Evolutionary conservation across 805 yeast species (phyloP).

Genomic region (Kluyveromyces aestuarii): DNA sequence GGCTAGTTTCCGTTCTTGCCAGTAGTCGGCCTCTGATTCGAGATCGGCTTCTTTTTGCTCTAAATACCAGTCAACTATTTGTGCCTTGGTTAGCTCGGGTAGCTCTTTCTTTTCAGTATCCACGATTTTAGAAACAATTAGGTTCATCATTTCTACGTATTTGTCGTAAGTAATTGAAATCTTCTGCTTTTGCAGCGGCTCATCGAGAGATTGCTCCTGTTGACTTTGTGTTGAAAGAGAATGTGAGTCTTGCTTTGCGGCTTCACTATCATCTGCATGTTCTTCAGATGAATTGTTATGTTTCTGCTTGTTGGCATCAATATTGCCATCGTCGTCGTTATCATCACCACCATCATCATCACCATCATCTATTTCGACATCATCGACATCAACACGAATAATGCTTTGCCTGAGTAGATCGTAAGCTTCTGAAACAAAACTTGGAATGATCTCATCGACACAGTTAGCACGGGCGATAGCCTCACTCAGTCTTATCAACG

Average conservation of each 20-base stretch:
- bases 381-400: constrained; percentile 90
- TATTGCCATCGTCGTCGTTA: constrained; percentile 7
- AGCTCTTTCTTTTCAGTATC: constrained; percentile 43
- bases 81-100: constrained; percentile 58
- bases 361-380: constrained; percentile 75
- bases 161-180: constrained; percentile 72
- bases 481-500: constrained; percentile 86
- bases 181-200: constrained; percentile 25
- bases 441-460: constrained; percentile 74
- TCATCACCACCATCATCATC: constrained; percentile 24
- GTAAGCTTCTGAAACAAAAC: constrained; percentile 88
- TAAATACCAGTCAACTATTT: constrained; percentile 75
- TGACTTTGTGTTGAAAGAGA: constrained; percentile 1
- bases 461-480: constrained; percentile 97
- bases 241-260: constrained; percentile 5
- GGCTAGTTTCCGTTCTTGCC: constrained; percentile 61
- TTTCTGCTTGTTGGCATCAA: constrained; percentile 7
- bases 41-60: constrained; percentile 63
- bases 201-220: too few relatives aligned
- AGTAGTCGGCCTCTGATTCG: constrained; percentile 58
- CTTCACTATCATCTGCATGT: neutral
- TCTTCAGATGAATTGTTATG: constrained; percentile 5
- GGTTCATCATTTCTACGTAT: constrained; percentile 75
- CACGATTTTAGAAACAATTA: constrained; percentile 59
- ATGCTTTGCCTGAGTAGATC: constrained; percentile 83